Base-by-base conservation (phyloP, 1,284 basidiomycete genomes). In the Pascua sp. region DNA sequence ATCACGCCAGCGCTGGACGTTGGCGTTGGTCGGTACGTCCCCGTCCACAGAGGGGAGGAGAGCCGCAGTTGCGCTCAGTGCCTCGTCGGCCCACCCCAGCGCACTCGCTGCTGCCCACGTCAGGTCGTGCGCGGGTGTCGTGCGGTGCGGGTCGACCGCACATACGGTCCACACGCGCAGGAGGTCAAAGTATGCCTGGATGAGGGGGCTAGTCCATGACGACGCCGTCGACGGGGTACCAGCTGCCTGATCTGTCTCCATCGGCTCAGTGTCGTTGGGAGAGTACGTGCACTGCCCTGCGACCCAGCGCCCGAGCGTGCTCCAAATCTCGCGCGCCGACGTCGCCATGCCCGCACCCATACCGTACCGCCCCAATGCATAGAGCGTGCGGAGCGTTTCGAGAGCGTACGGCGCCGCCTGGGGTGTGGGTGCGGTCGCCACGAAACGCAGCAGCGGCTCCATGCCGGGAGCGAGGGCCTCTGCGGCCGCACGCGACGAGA, bases 111-210 rank as follows among this genome's bases (percentile, higher is more conserved):
- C 91, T 53, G 86, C 90, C 94, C 93, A 97, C 4, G 89, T 79
- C 47, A 97, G 85, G 58, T 91, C 91, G 73, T 98, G 93, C 15
- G 81, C 81, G 0, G 90, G 90, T 8, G 85, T 87, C 8, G 91
- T 94, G 56, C 83, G 81, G 72, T 98, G 94, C 2, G 94, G 93
- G 70, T 97, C 89, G 17, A 85, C 82, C 0, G 92, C 90, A 64
- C 91, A 94, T 1, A 84, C 80, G 8, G 81, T 87, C 92, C 92
- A 97, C 0, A 81, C 78, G 53, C 84, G 82, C 1, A 91, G 66
- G 4, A 90, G 73, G 18, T 70, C 66, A 40, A 77, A 74, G 64
- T 79, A 78, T 0, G 67, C 44, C 70, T 72, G 12, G 77, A 77
- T 83, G 82, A 91, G 41, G 1, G 13, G 17, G 5, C 36, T 24